Base-by-base conservation (phyloP, 2,329 filamentous ascomycete species). In the Epicoccum nigrum region DNA sequence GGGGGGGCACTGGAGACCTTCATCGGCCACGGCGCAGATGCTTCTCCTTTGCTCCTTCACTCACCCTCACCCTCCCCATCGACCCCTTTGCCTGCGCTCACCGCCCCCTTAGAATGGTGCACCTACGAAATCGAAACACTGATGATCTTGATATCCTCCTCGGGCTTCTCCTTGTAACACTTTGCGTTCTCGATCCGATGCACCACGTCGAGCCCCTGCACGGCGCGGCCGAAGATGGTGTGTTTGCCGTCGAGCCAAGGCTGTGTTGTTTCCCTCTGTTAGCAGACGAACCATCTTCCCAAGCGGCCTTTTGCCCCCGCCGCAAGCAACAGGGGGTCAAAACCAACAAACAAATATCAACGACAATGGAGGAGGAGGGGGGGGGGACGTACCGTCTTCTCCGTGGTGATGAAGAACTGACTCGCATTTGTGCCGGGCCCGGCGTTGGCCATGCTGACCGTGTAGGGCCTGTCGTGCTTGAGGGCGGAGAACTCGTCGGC, bases 381-480 rank as follows among this genome's bases (percentile, higher is more conserved):
- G 19, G 16, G 35, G 16, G 5, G 25, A 81, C 85, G 77, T 78
- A 88, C 86, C 60, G 94, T 92, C 77, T 96, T 96, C 75, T 97
- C 95, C 0, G 93, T 97, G 0, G 94, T 99, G 61, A 99, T 96
- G 67, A 99, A 99, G 72, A 99, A 99, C 72, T 99, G 94, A 67
- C 89, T 94, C 12, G 89, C 94, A 70, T 99, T 99, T 28, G 92
- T 97, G 65, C 93, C 92, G 0, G 92, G 91, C 0, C 94, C 94
- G 0, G 94, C 93, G 72, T 99, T 99, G 11, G 94, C 94, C 94
- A 99, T 99, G 71, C 90, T 95, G 51, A 97, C 81, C 0, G 92
- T 97, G 72, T 96, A 99, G 2, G 94, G 89, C 76, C 94, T 96
- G 77, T 99, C 94, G 68, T 99, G 94, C 72, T 88, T 90, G 55